Base-by-base conservation (phyloP, 148 eudicot species). In the Hydrangea macrophylla region DNA sequence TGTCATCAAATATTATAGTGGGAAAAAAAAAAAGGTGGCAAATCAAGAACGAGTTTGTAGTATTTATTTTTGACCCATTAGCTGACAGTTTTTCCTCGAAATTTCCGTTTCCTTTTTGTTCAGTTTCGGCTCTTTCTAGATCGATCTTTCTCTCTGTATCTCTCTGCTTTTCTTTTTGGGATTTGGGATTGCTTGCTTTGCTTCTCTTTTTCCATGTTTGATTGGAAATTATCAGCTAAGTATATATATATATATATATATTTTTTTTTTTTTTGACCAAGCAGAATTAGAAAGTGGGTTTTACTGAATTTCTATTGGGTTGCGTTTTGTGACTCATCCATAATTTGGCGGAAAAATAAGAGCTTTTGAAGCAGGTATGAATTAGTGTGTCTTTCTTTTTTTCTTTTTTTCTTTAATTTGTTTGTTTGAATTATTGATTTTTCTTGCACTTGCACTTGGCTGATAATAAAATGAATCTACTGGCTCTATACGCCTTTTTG, bases 261-360 rank as follows among this genome's bases (percentile, higher is more conserved):
- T n/a, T n/a, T n/a, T n/a, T n/a, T 20, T 6, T 58, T 9, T 13
- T 33, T 7, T 11, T 22, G 30, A 10, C 1, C 11, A 8, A 51
- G 13, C 36, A 32, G n/a, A 32, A 42, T 65, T 6, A 9, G 4
- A 20, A 0, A 50, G n/a, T 60, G 40, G 45, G 23, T 26, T 57
- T 58, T 45, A 55, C 37, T 31, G 71, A 68, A 30, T 7, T 55
- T 69, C 65, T 61, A 31, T 69, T 60, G 65, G 73, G 30, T 27
- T 69, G n/a, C n/a, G n/a, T n/a, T 32, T 59, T 12, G 18, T 0
- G 23, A 53, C 23, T 56, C 64, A 13, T 48, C 3, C 17, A 42
- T 48, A 3, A 18, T 48, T 48, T 48, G 22, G 22, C 17, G n/a
- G 53, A 48, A n/a, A 30, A 62, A 30, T 28, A 50, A 20, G 40